Evolutionary conservation across 495 filamentous ascomycete genomes (phyloP), one percentile per base, ranked within the genome.

Genomic region (Ramalina intermedia): DNA sequence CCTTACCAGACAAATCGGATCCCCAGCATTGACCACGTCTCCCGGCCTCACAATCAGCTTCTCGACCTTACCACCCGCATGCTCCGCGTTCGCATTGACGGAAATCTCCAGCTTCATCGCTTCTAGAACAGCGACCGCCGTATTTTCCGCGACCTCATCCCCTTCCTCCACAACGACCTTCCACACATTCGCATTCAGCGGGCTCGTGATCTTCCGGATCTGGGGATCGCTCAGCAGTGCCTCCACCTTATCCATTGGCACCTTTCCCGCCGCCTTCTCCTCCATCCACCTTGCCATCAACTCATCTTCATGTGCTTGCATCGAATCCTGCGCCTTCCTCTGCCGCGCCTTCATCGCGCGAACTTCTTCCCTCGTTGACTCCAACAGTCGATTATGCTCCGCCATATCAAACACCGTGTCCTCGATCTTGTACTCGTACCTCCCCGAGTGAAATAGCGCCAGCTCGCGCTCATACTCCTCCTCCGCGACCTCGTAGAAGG

Each of bases 71-170:
- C 46, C 53, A 4, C 58, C 63, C 8, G 46, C 47, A 5, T 55
- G 50, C 2, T 53, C 50, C 8, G 59, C 56, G 17, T 63, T 60
- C 6, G 54, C 55, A 16, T 60, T 46, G 3, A 75, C 63, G 1
- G 60, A 55, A 37, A 75, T 73, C 49, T 78, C 74, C 53, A 78
- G 61, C 53, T 78, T 78, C 73, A 77, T 75, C 0, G 73, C 73
- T 49, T 76, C 74, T 8, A 77, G 59, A 2, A 76, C 64, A 2
- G 62, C 61, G 1, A 69, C 63, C 0, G 63, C 43, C 18, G 69
- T 59, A 4, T 61, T 61, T 20, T 61, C 47, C 4, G 58, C 47
- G 1, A 75, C 33, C 12, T 55, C 38, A 16, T 70, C 61, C 0
- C 70, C 69, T 35, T 68, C 63, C 20, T 70, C 57, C 2, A 71